These are phyloP conservation scores for Westerdykella ornata DNA, from an alignment of 2,329 filamentous ascomycete genomes.

Conservation along the genomic window DNA sequence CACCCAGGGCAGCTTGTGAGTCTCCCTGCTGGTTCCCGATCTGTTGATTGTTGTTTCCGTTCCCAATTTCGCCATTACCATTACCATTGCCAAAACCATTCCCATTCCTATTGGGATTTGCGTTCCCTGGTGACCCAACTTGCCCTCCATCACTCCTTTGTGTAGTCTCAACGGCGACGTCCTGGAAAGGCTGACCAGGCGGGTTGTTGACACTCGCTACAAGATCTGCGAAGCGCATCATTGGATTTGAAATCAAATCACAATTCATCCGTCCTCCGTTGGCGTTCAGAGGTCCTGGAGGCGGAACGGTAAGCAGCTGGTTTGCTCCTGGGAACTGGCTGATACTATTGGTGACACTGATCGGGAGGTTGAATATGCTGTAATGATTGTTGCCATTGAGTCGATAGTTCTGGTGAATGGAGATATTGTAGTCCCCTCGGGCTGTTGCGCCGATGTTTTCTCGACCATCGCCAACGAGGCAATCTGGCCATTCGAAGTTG, in stretches of 20 bases:
- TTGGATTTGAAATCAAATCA: constrained; percentile 22
- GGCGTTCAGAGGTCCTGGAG: constrained; percentile 29
- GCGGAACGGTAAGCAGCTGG: constrained; percentile 28
- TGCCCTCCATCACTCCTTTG: constrained; percentile 22
- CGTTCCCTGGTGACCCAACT: constrained; percentile 18
- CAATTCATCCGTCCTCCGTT: constrained; percentile 32
- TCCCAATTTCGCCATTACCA: constrained; percentile 2
- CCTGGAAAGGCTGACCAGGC: constrained; percentile 24
- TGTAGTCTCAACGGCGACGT: constrained; percentile 22
- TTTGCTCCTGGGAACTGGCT: constrained; percentile 26
- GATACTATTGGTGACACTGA: constrained; percentile 62
- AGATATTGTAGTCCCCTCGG: constrained; percentile 62
- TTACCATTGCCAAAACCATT: constrained; percentile 2
- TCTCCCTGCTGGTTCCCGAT: too few relatives aligned
- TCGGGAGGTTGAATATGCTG: constrained; percentile 64
- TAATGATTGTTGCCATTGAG: constrained; percentile 59
- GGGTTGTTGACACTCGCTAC: constrained; percentile 31
- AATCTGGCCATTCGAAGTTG: constrained; percentile 65
- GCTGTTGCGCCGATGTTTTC: constrained; percentile 40
- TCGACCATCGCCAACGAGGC: constrained; percentile 56
- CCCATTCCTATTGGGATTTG: constrained; percentile 5
- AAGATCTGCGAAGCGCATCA: constrained; percentile 19
- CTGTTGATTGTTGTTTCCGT: neutral
- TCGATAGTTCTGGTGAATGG: constrained; percentile 63
- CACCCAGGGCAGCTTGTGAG: too few relatives aligned